Base-by-base conservation (phyloP, 2,329 filamentous ascomycete genomes). In the Fusarium secorum region DNA sequence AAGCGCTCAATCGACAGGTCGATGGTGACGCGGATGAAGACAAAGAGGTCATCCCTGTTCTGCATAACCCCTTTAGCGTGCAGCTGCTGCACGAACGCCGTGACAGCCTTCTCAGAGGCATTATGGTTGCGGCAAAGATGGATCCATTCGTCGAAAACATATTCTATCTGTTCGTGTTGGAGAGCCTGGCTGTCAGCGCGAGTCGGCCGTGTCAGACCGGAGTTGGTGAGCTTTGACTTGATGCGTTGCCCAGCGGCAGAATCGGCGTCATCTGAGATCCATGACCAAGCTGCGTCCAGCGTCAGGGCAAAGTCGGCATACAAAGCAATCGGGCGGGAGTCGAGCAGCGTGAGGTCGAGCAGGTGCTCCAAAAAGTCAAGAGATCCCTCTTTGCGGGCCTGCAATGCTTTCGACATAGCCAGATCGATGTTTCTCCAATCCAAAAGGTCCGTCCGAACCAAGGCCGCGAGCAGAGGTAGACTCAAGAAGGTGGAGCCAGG, bases 101-200 rank as follows among this genome's bases (percentile, higher is more conserved):
- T 83, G 58, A 90, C 85, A 1, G 91, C 88, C 76, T 91, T 92
- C 68, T 94, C 91, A 7, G 91, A 90, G 7, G 91, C 89, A 72
- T 91, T 89, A n/a, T 90, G 87, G 74, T 94, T 93, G 79, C 92
- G 92, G 82, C 87, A 91, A 11, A 98, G 87, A 65, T 91, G 90
- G 32, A 95, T 88, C 96, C 96, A 99, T 82, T 99, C 96, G 45
- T 95, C 94, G 76, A 99, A 98, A 24, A 98, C 87, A 78, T 99
- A 98, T 74, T 97, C 94, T 81, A 97, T 89, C 79, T 98, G 94
- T 68, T 97, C 93, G 68, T 90, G 89, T 73, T 90, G 90, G 85
- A 41, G 83, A 79, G 41, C 59, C 35, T 76, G 74, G 53, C 89
- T 86, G 61, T 91, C 88, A 26, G 80, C 71, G 86, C 67, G 78